Conservation (phyloP, 2,329 filamentous ascomycete genomes). For the Capronia epimyces region DNA sequence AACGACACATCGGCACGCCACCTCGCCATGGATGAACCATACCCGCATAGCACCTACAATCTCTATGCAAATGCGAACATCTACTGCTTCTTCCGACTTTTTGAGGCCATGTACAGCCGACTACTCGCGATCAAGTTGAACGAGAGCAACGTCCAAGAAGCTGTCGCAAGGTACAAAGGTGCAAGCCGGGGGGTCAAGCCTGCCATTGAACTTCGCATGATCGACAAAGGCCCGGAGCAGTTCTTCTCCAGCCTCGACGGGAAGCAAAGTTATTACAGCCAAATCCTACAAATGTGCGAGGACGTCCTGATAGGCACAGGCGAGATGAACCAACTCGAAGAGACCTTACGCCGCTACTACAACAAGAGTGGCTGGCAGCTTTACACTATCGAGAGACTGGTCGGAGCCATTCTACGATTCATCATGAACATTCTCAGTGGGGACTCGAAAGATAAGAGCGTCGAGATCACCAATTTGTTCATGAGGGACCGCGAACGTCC, state of each 20-base stretch:
- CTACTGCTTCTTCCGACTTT: conserved; percentile 90
- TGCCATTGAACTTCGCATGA: conserved; percentile 74
- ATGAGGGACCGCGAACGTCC: conserved; percentile 73
- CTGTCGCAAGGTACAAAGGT: conserved; percentile 65
- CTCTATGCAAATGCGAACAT: conserved; percentile 88
- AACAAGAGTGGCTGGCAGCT: conserved; percentile 85
- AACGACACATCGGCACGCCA: conserved; percentile 53
- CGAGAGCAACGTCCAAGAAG: conserved; percentile 65
- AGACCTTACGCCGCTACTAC: conserved; percentile 86
- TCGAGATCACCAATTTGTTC: conserved; percentile 83
- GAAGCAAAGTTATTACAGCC: conserved; percentile 72
- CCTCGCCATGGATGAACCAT: conserved; percentile 70
- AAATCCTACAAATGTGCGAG: conserved; percentile 79
- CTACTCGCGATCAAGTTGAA: conserved; percentile 77
- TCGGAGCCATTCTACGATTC: conserved; percentile 71
- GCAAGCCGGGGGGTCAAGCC: conserved; percentile 55
- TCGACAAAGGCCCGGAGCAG: conserved; percentile 67
- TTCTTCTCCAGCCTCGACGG: conserved; percentile 66
- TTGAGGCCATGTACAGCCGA: conserved; percentile 83
- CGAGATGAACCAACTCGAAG: conserved; percentile 79
- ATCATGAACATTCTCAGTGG: conserved; percentile 61
- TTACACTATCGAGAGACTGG: conserved; percentile 85
- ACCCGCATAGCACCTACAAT: conserved; percentile 74
- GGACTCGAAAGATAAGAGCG: conserved; percentile 88
- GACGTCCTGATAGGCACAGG: conserved; percentile 77